Evolutionary conservation across 768 basidiomycete species (phyloP).

Genomic region (Pleurotus djamor): DNA sequence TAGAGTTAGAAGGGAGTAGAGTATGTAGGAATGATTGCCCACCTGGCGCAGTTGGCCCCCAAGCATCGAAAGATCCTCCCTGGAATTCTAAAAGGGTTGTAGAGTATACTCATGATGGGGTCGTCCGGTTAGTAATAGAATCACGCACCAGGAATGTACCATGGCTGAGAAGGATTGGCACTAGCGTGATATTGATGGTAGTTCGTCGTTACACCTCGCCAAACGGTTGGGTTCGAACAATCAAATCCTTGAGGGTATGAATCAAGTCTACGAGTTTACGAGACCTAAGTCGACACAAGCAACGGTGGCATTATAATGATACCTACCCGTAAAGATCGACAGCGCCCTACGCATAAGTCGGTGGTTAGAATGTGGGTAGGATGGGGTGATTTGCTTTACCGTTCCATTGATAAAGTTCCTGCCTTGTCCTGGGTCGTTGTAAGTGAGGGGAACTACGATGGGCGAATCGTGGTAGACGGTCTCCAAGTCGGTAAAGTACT

Average conservation of each 20-base stretch:
- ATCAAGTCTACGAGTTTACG: conserved; percentile 47
- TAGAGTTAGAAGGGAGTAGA: conserved; percentile 1
- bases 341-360: conserved; percentile 44
- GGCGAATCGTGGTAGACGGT: conserved; percentile 48
- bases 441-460: conserved; percentile 71
- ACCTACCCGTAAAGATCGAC: conserved; percentile 82
- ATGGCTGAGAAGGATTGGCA: conserved; percentile 54
- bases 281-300: too few species aligned
- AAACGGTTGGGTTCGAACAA: conserved; percentile 67
- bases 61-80: conserved; percentile 79
- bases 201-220: conserved; percentile 62
- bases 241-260: conserved; percentile 80
- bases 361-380: too few species aligned
- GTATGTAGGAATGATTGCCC: background rate
- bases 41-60: conserved; percentile 75
- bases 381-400: too few species aligned
- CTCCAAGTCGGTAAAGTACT: conserved; percentile 67
- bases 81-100: conserved; percentile 58
- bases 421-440: conserved; percentile 63
- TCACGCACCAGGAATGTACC: conserved; percentile 63
- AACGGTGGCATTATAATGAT: too few species aligned
- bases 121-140: too few species aligned
- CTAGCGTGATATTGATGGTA: conserved; percentile 64
- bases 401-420: conserved; percentile 71
- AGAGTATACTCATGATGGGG: too few species aligned